phyloP scores from a whole-genome alignment of 2,329 filamentous ascomycete genomes.

The Cladosporium sp. region DNA sequence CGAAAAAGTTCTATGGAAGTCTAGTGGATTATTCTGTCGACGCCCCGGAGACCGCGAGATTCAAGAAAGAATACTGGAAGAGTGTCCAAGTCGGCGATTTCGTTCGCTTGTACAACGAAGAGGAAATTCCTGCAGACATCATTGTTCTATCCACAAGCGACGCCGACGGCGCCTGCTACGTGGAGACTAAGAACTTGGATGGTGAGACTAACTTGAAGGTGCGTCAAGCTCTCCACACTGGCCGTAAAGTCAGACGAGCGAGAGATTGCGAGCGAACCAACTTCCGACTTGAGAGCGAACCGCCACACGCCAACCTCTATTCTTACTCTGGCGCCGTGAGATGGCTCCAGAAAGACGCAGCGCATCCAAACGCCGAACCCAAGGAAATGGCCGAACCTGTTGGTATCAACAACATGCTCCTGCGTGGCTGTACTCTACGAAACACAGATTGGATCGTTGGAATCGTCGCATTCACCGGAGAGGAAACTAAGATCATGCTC shows the following conservation, averaged over 20 bases:
- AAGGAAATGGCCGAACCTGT: constrained; percentile 87
- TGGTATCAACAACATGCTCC: constrained; percentile 87
- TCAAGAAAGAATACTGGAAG: constrained; percentile 94
- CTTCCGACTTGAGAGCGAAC: constrained; percentile 85
- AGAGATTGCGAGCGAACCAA: constrained; percentile 85
- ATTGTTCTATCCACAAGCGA: constrained; percentile 92
- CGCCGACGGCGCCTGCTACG: constrained; percentile 88
- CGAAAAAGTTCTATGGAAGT: constrained; percentile 56
- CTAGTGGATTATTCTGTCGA: constrained; percentile 69
- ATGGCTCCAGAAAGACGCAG: constrained; percentile 71
- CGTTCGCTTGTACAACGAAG: constrained; percentile 91
- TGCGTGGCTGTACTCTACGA: constrained; percentile 86
- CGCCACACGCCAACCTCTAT: constrained; percentile 89
- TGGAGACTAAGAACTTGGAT: constrained; percentile 97
- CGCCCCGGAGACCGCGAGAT: constrained; percentile 67
- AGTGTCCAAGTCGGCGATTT: constrained; percentile 93
- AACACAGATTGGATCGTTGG: constrained; percentile 97
- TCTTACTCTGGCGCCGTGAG: constrained; percentile 85
- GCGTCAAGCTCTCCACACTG: constrained; percentile 81
- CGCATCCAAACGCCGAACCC: constrained; percentile 56
- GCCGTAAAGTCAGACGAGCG: constrained; percentile 77
- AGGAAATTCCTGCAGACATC: constrained; percentile 89
- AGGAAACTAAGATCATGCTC: constrained; percentile 99
- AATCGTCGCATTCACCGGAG: constrained; percentile 87
- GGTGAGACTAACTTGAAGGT: constrained; percentile 98